These are phyloP conservation scores for Caloboletus firmus DNA, from an alignment of 1,284 basidiomycete species.

Conservation along the genomic window DNA sequence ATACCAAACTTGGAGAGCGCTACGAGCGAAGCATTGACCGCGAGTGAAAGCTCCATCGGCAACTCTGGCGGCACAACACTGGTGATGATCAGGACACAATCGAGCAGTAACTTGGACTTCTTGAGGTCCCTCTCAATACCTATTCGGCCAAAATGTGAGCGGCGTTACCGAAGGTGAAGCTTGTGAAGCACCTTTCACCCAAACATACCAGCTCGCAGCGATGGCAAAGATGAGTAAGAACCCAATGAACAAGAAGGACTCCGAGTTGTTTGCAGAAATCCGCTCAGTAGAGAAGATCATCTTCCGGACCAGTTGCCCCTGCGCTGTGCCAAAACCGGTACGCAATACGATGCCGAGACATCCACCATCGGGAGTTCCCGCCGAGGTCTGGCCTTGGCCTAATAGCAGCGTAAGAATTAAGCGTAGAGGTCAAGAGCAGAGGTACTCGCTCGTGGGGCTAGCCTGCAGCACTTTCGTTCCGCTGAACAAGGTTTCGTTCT, in stretches of 20 bases:
- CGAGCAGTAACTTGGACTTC: conserved; percentile 89
- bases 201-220: conserved; percentile 94
- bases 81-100: conserved; percentile 93
- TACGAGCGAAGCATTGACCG: conserved; percentile 91
- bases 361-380: conserved; percentile 81
- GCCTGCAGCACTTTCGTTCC: conserved; percentile 94
- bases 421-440: accelerated
- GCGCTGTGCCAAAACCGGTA: conserved; percentile 96
- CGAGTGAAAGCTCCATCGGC: conserved; percentile 93
- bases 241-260: conserved; percentile 93
- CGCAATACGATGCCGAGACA: conserved; percentile 89
- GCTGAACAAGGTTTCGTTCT: conserved; percentile 87
- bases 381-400: conserved; percentile 44
- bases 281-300: conserved; percentile 98
- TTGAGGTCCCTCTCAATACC: conserved; percentile 88
- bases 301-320: conserved; percentile 92
- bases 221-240: conserved; percentile 96
- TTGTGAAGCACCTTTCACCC: conserved; percentile 73
- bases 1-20: conserved; percentile 88
- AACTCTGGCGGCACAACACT: conserved; percentile 94
- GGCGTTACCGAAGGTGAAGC: neutral
- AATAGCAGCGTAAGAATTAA: neutral
- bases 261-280: conserved; percentile 90
- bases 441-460: conserved; percentile 46
- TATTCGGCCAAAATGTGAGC: conserved; percentile 8